Evolutionary conservation across 2,329 filamentous ascomycete genomes (phyloP).

Genomic region (Aspergillus ochraceus): DNA sequence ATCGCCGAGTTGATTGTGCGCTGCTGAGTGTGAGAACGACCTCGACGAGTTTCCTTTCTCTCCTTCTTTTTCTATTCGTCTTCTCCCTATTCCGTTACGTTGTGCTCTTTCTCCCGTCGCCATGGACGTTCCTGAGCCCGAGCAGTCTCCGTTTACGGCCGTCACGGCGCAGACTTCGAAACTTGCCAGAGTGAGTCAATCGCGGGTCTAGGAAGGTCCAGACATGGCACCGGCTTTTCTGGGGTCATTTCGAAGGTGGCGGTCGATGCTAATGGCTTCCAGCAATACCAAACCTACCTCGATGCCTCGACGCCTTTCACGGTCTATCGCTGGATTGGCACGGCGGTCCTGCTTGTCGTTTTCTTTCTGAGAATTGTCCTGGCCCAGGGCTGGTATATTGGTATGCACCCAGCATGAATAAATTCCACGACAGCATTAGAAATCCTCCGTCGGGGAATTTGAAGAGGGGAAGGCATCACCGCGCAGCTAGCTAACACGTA

Average conservation of each 20-base stretch:
- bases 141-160: slow-evolving; percentile 87
- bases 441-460: neutral
- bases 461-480: slow-evolving; percentile 3
- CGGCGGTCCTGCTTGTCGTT: slow-evolving; percentile 69
- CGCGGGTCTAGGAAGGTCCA: neutral
- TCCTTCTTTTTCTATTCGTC: neutral
- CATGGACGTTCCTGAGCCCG: slow-evolving; percentile 86
- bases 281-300: slow-evolving; percentile 93
- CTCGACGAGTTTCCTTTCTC: neutral
- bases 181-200: slow-evolving; percentile 41
- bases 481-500: slow-evolving; percentile 9
- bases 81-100: slow-evolving; percentile 4
- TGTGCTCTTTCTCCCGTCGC: slow-evolving; percentile 19
- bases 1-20: neutral
- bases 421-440: neutral
- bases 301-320: slow-evolving; percentile 91
- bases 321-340: slow-evolving; percentile 85
- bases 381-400: slow-evolving; percentile 98
- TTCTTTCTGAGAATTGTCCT: slow-evolving; percentile 90
- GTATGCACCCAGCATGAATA: slow-evolving; percentile 50
- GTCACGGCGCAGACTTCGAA: slow-evolving; percentile 76
- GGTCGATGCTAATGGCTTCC: slow-evolving; percentile 18
- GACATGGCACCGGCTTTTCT: neutral
- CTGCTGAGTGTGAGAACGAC: neutral
- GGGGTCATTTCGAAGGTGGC: neutral